Conservation (phyloP, 2,329 filamentous ascomycete species). For the Ophiocordyceps polyrhachis-furcata region DNA sequence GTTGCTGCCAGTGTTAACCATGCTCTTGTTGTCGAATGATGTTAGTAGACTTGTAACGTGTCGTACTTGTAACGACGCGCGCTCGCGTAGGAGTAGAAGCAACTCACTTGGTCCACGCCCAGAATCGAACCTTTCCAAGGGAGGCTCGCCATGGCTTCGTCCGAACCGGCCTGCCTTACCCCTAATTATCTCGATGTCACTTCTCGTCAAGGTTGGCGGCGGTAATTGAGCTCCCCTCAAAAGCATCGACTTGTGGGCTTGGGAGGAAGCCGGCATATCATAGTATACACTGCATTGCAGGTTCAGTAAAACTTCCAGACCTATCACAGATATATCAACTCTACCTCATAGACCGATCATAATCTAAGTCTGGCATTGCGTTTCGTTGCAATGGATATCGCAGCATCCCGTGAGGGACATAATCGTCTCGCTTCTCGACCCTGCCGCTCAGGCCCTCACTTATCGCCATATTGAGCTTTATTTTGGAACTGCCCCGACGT, state of each 20-base stretch:
- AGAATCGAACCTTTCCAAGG: constrained; percentile 6
- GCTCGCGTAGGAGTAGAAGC: no score
- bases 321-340: constrained; percentile 8
- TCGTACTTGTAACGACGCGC: no score
- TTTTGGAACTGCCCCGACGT: constrained; percentile 47
- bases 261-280: constrained; percentile 53
- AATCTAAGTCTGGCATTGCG: constrained; percentile 58
- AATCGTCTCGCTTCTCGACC: constrained; percentile 64
- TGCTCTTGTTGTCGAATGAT: no score
- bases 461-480: constrained; percentile 54
- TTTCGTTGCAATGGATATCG: constrained; percentile 56
- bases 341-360: constrained; percentile 71
- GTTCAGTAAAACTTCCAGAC: not conserved
- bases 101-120: constrained; percentile 2
- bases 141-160: constrained; percentile 10
- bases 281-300: constrained; percentile 53
- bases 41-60: no score
- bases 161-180: constrained; percentile 38
- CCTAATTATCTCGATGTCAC: constrained; percentile 57
- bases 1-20: no score
- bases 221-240: constrained; percentile 65
- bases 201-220: constrained; percentile 49
- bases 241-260: constrained; percentile 85
- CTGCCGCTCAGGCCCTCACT: constrained; percentile 66
- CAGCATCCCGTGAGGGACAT: constrained; percentile 70